phyloP scores from a whole-genome alignment of 2,329 filamentous ascomycete genomes.

The Xylaria polymorpha region DNA sequence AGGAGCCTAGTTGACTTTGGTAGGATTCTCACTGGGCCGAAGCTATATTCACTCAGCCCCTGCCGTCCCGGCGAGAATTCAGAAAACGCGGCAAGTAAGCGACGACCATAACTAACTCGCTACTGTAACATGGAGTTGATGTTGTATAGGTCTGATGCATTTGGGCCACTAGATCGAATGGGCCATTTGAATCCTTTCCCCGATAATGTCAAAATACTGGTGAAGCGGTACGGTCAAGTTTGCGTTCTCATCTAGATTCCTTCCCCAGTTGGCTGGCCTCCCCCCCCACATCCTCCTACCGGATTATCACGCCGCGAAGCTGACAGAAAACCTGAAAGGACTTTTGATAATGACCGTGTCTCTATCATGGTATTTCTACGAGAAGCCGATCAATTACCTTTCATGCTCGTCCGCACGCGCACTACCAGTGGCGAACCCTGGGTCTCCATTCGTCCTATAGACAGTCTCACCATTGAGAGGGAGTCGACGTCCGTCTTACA shows the following conservation, averaged over 20 bases:
- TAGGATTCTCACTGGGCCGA: constrained; percentile 70
- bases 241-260: background rate
- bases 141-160: constrained; percentile 43
- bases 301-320: background rate
- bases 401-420: constrained; percentile 58
- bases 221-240: constrained; percentile 60
- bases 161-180: constrained; percentile 52
- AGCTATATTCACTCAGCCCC: constrained; percentile 67
- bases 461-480: constrained; percentile 65
- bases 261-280: background rate
- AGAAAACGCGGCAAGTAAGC: constrained; percentile 55
- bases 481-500: constrained; percentile 59
- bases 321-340: constrained; percentile 50
- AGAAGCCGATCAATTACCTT: constrained; percentile 57
- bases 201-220: constrained; percentile 62
- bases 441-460: constrained; percentile 64
- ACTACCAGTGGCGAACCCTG: constrained; percentile 54
- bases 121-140: constrained; percentile 19
- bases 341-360: constrained; percentile 66
- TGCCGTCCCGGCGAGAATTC: constrained; percentile 63
- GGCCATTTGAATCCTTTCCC: constrained; percentile 58
- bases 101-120: background rate
- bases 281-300: background rate
- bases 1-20: constrained; percentile 21
- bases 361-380: constrained; percentile 65